Conservation (phyloP, 495 filamentous ascomycete genomes). For the Choiromyces venosus region DNA sequence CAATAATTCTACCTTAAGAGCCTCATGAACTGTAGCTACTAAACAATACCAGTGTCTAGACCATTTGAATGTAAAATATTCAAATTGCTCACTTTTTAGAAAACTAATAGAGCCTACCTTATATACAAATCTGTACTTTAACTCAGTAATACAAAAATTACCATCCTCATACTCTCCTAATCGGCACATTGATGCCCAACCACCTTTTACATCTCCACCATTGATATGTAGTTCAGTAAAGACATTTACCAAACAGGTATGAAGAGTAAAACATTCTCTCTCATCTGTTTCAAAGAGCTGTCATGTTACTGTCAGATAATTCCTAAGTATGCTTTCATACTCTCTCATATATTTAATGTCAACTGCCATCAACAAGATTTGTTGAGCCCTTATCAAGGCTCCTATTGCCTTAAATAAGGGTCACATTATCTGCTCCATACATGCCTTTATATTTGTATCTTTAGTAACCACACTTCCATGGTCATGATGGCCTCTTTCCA, state of each 20-base stretch:
- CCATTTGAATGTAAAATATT: not conserved
- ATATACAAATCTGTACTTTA: not conserved
- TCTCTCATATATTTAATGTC: not conserved
- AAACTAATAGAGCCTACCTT: not conserved
- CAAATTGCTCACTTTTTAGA: no score
- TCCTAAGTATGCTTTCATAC: not conserved
- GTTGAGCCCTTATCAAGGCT: constrained; percentile 1
- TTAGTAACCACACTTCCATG: not conserved
- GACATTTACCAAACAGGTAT: constrained; percentile 2
- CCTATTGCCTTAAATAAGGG: constrained; percentile 2
- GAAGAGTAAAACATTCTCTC: constrained; percentile 6
- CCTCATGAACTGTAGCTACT: constrained; percentile 2
- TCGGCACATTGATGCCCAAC: constrained; percentile 7
- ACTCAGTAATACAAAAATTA: no score
- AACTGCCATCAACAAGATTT: not conserved
- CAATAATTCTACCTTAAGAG: no score
- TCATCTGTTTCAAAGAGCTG: not conserved
- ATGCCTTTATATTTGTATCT: not conserved
- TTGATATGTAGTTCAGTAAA: constrained; percentile 1
- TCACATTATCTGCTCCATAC: not conserved
- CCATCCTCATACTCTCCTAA: not conserved
- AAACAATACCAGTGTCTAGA: constrained; percentile 1
- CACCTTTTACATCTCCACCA: no score
- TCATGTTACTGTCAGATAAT: not conserved
- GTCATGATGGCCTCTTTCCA: not conserved